Evolutionary conservation across 2,329 filamentous ascomycete species (phyloP), one percentile per base, ranked within the genome.

Genomic region (Apiospora koreana): DNA sequence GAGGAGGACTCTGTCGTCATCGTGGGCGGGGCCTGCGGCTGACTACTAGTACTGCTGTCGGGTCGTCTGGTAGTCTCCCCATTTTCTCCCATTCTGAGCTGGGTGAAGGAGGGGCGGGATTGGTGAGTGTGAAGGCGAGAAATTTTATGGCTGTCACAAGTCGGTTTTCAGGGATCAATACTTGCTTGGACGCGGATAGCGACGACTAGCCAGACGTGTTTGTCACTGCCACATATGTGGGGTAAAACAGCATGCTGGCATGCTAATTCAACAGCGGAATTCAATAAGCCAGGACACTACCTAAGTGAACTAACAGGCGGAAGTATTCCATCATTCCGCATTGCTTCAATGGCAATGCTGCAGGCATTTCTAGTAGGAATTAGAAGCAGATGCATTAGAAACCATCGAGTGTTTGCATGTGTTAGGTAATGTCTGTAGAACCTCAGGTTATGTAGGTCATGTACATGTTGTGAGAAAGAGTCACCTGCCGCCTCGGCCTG

Each of bases 171-270:
- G 50, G 50, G 25, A 58, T 43, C 41, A 43, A 43, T 3, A n/a
- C n/a, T n/a, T 35, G 50, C 10, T 3, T n/a, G 31, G 50, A 58
- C 50, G 50, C 50, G 50, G 50, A n/a, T 35, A 38, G 54, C 54
- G 54, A n/a, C 43, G 43, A 18, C 41, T 18, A 43, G 41, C 12
- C 35, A 43, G 41, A 62, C 54, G 54, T 62, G 31, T 62, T 62
- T 31, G 54, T 62, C 54, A 62, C 41, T n/a, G n/a, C n/a, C n/a
- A n/a, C n/a, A 41, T 41, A 23, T 62, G 54, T 62, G 54, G 54
- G 54, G 54, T 62, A 62, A n/a, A n/a, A 62, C 31, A 6, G 54
- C 50, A 21, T n/a, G 31, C 54, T 38, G 3, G 54, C 50, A 21
- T n/a, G 31, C 54, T 38, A 62, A 38, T 38, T n/a, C 54, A 62